These are phyloP conservation scores for Diaporthe ampelina DNA, from an alignment of 2,329 filamentous ascomycete genomes.

Conservation along the genomic window DNA sequence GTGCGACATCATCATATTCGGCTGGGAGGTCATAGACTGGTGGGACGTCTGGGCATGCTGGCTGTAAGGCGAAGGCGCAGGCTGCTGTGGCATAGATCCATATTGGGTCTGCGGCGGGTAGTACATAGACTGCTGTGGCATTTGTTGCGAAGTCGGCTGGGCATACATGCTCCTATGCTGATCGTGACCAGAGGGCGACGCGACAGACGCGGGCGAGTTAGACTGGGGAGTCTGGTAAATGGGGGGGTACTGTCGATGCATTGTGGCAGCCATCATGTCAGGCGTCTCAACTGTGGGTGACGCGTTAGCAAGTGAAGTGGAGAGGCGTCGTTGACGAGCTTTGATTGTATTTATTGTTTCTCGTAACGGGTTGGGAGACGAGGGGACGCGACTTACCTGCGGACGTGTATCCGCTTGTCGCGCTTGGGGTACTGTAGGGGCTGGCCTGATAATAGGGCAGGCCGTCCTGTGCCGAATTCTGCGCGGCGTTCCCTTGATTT, in stretches of 20 bases:
- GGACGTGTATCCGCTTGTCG: constrained; percentile 86
- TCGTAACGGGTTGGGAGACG: not conserved
- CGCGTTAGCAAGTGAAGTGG: not conserved
- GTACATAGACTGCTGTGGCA: constrained; percentile 88
- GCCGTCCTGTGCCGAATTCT: constrained; percentile 73
- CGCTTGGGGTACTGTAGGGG: constrained; percentile 86
- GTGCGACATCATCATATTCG: constrained; percentile 77
- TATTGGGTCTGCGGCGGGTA: constrained; percentile 74
- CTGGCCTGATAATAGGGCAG: constrained; percentile 85
- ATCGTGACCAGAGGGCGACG: constrained; percentile 90
- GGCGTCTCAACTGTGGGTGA: constrained; percentile 62
- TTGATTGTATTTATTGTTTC: constrained; percentile 21
- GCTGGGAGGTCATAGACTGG: constrained; percentile 74
- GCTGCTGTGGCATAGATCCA: constrained; percentile 76
- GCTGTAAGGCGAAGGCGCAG: constrained; percentile 71
- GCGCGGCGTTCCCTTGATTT: constrained; percentile 71
- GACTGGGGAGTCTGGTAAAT: constrained; percentile 98
- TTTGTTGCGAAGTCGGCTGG: constrained; percentile 78
- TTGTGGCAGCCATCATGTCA: constrained; percentile 77
- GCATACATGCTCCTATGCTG: constrained; percentile 90
- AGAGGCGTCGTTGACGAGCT: not conserved
- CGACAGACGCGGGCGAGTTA: constrained; percentile 93
- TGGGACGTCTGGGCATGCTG: constrained; percentile 69
- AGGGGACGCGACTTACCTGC: constrained; percentile 74
- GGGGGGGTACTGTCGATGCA: constrained; percentile 88